These are phyloP conservation scores for Chamaecyparis obtusa DNA, from an alignment of 75 land plant species.

Conservation along the genomic window DNA sequence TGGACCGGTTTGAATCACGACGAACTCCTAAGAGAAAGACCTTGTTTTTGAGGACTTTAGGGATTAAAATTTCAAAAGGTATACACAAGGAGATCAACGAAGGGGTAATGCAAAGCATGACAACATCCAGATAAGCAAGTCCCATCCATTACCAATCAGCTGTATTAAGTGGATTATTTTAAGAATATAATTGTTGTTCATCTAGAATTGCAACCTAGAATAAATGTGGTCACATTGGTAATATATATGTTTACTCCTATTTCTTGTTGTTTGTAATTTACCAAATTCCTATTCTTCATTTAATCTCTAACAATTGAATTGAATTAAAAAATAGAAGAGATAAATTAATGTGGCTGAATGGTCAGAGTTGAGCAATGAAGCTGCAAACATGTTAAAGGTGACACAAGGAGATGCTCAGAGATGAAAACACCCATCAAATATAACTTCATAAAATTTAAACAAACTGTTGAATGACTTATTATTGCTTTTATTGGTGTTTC, in stretches of 20 bases:
- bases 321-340: not conserved
- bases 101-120: too few relatives aligned
- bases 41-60: too few relatives aligned
- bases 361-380: not conserved
- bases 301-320: not conserved
- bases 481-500: not conserved
- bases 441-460: not conserved
- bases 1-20: too few relatives aligned
- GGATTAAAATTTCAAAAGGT: too few relatives aligned
- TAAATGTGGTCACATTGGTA: not conserved
- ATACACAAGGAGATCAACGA: too few relatives aligned
- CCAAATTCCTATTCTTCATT: not conserved
- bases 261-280: not conserved
- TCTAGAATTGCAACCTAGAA: not conserved
- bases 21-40: too few relatives aligned
- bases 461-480: not conserved
- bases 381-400: not conserved
- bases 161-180: not conserved
- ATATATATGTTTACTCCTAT: not conserved
- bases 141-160: not conserved
- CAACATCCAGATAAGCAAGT: not conserved
- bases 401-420: not conserved
- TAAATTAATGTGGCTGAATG: not conserved
- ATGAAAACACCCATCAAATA: not conserved
- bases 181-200: not conserved